Evolutionary conservation across 1,139 yeast species (phyloP), one percentile per base, ranked within the genome.

Genomic region (Lodderomyces orthopsilosis): DNA sequence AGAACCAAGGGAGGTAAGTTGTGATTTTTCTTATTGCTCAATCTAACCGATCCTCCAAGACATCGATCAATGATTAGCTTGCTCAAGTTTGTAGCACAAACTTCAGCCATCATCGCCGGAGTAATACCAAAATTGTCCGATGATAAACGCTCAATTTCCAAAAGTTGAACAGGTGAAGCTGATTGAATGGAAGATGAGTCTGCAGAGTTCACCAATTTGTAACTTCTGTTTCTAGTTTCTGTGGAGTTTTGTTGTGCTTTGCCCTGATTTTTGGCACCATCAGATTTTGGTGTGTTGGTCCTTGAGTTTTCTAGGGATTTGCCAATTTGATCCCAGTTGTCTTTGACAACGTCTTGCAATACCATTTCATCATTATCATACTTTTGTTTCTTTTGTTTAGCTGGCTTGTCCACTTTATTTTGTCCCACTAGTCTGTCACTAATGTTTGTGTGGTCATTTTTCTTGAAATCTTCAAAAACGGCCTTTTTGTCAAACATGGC

Each of bases 1-100:
- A 90, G 69, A 3, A 87, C 85, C 46, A 88, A 65, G 1, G 96
- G 96, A 8, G 93, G 86, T 18, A 87, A 73, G 58, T 88, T 89
- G 58, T 84, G 89, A 58, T 84, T 85, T 43, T 60, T 62, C 37
- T 72, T 69, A 40, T 70, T 65, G 47, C 78, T 74, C 49, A 85
- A 69, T 49, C 93, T 70, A 6, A 80, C 67, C 4, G 79, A 59
- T 0, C 95, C 95, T 7, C 95, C 91, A 13, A 89, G 68, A 13
- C 82, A 74, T 44, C 75, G 75, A 22, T 58, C 55, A 33, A 84
- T 67, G 1, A 85, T 75, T 42, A 85, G 66, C 37, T 70, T 74
- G 2, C 87, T 75, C 27, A 89, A 66, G 42, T 87, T 85, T 19
- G 84, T 66, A 2, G 90, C 90, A 40, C 89, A 81, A 41, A 82